Conservation (phyloP, 2,329 filamentous ascomycete species). For the Metarhizium guizhouense region DNA sequence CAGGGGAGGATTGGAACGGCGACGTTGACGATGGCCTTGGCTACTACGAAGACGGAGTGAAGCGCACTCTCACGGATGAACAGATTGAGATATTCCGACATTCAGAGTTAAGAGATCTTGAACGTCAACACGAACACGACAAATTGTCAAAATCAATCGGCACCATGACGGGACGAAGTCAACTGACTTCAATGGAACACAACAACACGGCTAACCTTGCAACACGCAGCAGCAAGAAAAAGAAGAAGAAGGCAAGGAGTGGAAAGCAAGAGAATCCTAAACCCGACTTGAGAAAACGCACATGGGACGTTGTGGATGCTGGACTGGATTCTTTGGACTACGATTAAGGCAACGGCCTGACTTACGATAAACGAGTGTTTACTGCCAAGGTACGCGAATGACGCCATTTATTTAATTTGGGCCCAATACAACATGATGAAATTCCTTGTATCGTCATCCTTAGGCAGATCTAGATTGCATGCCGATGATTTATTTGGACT, state of each 20-base stretch:
- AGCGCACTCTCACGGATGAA: slow-evolving; percentile 83
- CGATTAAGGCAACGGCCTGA: slow-evolving; percentile 30
- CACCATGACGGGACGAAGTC: neutral
- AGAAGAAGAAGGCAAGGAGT: slow-evolving; percentile 29
- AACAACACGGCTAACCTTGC: neutral
- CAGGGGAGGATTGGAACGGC: neutral
- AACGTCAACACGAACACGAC: slow-evolving; percentile 39
- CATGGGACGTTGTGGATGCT: slow-evolving; percentile 56
- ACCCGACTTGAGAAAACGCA: slow-evolving; percentile 55
- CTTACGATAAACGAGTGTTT: neutral
- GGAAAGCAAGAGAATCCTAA: slow-evolving; percentile 36
- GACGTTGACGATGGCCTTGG: slow-evolving; percentile 62
- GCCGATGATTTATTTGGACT: slow-evolving; percentile 22
- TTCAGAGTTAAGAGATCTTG: slow-evolving; percentile 69
- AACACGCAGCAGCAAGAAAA: slow-evolving; percentile 18
- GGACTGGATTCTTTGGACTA: slow-evolving; percentile 54
- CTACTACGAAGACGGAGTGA: slow-evolving; percentile 78
- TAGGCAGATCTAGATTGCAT: slow-evolving; percentile 57
- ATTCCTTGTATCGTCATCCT: slow-evolving; percentile 90
- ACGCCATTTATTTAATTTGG: slow-evolving; percentile 7
- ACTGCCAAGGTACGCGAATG: slow-evolving; percentile 16
- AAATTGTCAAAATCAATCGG: slow-evolving; percentile 9
- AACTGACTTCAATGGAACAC: neutral
- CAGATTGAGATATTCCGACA: slow-evolving; percentile 87
- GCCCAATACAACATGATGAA: slow-evolving; percentile 59